These are phyloP conservation scores for Acorus calamus DNA, from an alignment of 106 monocot species.

Conservation along the genomic window DNA sequence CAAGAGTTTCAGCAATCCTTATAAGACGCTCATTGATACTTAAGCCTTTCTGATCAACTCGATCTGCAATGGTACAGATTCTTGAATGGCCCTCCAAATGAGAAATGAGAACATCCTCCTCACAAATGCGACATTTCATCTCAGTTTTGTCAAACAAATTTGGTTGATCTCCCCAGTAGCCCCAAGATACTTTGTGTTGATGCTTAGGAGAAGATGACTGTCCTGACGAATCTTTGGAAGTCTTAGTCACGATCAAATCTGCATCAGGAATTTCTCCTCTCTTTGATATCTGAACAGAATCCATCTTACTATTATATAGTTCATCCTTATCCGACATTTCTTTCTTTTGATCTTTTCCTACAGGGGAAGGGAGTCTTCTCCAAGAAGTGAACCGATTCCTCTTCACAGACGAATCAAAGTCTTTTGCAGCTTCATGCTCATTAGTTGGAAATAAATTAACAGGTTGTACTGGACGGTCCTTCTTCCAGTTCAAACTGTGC, in stretches of 20 bases:
- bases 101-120: constrained; percentile 87
- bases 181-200: constrained; percentile 78
- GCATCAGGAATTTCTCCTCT: constrained; percentile 12
- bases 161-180: constrained; percentile 81
- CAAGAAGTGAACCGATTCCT: constrained; percentile 77
- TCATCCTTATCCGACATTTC: constrained; percentile 23
- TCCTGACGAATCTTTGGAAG: constrained; percentile 33
- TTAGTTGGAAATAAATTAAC: constrained; percentile 35
- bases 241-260: constrained; percentile 17
- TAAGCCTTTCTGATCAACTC: constrained; percentile 90
- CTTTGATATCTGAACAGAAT: constrained; percentile 9
- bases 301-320: constrained; percentile 10
- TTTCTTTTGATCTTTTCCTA: constrained; percentile 35
- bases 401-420: constrained; percentile 24
- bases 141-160: constrained; percentile 59
- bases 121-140: constrained; percentile 99
- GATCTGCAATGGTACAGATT: constrained; percentile 81
- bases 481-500: constrained; percentile 73
- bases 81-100: constrained; percentile 85
- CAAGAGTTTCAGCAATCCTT: constrained; percentile 75
- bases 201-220: constrained; percentile 51
- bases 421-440: constrained; percentile 26
- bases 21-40: constrained; percentile 83
- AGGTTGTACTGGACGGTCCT: constrained; percentile 83
- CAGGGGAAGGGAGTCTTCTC: constrained; percentile 70